Evolutionary conservation across 2,329 filamentous ascomycete genomes (phyloP).

Genomic region (Neocatenulostroma microsporum): DNA sequence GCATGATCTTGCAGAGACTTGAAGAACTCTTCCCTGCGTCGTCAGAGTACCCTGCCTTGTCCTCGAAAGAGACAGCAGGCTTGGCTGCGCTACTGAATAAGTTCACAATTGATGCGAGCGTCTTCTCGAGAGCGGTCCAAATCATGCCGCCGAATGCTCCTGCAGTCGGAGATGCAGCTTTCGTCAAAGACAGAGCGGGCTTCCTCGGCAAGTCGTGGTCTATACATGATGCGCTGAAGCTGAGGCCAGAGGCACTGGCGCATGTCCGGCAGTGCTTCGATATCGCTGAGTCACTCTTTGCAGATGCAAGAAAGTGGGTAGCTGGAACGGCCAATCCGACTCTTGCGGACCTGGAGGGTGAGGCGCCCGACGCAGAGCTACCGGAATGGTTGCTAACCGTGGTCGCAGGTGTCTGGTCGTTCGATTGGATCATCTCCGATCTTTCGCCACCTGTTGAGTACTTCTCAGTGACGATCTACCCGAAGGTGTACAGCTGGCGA

Average conservation of each 20-base stretch:
- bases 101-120: conserved; percentile 48
- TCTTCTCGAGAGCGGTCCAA: conserved; percentile 48
- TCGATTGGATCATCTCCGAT: conserved; percentile 54
- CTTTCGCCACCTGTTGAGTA: conserved; percentile 47
- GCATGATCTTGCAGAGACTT: conserved; percentile 59
- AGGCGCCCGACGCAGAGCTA: not conserved
- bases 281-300: conserved; percentile 55
- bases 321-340: conserved; percentile 46
- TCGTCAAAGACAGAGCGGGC: conserved; percentile 50
- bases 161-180: conserved; percentile 50
- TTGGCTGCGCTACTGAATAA: conserved; percentile 50
- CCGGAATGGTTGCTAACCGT: no score
- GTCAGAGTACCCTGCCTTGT: conserved; percentile 21
- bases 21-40: conserved; percentile 46
- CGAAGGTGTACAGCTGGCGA: conserved; percentile 57
- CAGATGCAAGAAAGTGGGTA: conserved; percentile 60
- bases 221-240: conserved; percentile 31
- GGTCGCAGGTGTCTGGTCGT: conserved; percentile 32
- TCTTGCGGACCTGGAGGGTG: conserved; percentile 57
- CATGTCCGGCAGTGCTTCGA: conserved; percentile 49
- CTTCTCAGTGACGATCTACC: conserved; percentile 49
- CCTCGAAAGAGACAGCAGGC: conserved; percentile 25
- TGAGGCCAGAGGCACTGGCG: conserved; percentile 49
- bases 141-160: conserved; percentile 52
- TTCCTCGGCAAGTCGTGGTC: conserved; percentile 39